Evolutionary conservation across 768 basidiomycete species (phyloP), one percentile per base, ranked within the genome.

Genomic region (Sutorius australiensis): DNA sequence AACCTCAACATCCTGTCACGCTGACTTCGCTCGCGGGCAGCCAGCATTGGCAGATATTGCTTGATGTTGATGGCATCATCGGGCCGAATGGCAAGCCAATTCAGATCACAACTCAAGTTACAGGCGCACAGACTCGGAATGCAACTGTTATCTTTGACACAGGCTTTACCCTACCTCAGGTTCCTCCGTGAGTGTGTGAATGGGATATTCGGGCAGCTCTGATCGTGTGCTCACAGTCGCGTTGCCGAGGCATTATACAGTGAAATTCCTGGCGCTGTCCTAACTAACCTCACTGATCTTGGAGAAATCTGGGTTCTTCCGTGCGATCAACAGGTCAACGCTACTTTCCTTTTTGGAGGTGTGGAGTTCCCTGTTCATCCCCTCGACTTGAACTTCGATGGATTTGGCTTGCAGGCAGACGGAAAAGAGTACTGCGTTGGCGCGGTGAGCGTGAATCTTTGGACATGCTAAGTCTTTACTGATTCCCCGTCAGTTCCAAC

Each of bases 131-230:
- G 42, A 68, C 67, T 10, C 69, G 70, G 14, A 81, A 81, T 57
- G 70, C 80, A 8, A 84, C 83, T 2, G 79, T 79, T 5, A 73
- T 89, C 3, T 70, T 89, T 30, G 88, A 90, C 62, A 82, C 84
- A 5, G 87, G 88, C 0, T 88, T 85, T 65, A 77, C 84, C 0
- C 71, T 87, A 3, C 78, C 84, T 12, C 86, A 87, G 62, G 75
- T 87, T 36, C 75, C 83, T 46, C 57, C 71, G 80, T 80, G 63
- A 42, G 72, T 30, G n/a, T 11, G 3, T 44, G 17, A 3, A 16
- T 38, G 17, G 50, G 27, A 28, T 58, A 34, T 61, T 45, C 48
- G 45, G 30, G 53, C 55, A 37, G 43, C 28, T 61, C 59, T 56
- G 53, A 58, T 46, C n/a, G 48, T 46, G 3, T 32, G 40, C 46